Evolutionary conservation across 2,329 filamentous ascomycete species (phyloP).

Genomic region (Aspergillus quadrilineatus): DNA sequence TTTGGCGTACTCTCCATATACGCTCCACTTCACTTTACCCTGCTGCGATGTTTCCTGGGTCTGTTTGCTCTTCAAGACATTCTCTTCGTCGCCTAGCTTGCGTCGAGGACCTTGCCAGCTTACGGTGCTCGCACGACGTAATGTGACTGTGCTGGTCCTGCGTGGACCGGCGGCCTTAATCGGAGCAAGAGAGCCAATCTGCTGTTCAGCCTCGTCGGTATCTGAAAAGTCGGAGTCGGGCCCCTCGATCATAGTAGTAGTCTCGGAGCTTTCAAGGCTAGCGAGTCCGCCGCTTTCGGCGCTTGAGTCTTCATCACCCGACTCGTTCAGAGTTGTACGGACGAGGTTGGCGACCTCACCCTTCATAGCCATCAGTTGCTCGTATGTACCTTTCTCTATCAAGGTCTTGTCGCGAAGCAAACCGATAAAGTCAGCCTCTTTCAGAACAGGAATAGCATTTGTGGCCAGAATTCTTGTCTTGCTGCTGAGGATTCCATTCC

Average conservation of each 20-base stretch:
- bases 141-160: constrained; percentile 68
- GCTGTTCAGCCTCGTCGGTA: constrained; percentile 65
- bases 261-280: constrained; percentile 67
- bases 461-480: constrained; percentile 94
- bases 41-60: constrained; percentile 86
- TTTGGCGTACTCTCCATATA: constrained; percentile 92
- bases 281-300: constrained; percentile 58
- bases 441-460: constrained; percentile 88
- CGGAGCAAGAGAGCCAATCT: constrained; percentile 70
- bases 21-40: constrained; percentile 96
- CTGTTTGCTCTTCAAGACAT: constrained; percentile 72
- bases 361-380: constrained; percentile 89
- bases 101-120: constrained; percentile 85
- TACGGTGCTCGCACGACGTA: constrained; percentile 86
- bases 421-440: constrained; percentile 84
- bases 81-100: constrained; percentile 79
- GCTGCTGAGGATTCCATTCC: constrained; percentile 73
- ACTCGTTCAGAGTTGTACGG: constrained; percentile 62
- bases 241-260: constrained; percentile 52
- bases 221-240: constrained; percentile 54
- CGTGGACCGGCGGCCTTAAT: constrained; percentile 68
- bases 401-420: constrained; percentile 80
- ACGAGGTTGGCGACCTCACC: constrained; percentile 84
- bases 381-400: constrained; percentile 84
- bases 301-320: constrained; percentile 47